phyloP scores from a whole-genome alignment of 2,329 filamentous ascomycete species.

The Botrytis cinerea region DNA sequence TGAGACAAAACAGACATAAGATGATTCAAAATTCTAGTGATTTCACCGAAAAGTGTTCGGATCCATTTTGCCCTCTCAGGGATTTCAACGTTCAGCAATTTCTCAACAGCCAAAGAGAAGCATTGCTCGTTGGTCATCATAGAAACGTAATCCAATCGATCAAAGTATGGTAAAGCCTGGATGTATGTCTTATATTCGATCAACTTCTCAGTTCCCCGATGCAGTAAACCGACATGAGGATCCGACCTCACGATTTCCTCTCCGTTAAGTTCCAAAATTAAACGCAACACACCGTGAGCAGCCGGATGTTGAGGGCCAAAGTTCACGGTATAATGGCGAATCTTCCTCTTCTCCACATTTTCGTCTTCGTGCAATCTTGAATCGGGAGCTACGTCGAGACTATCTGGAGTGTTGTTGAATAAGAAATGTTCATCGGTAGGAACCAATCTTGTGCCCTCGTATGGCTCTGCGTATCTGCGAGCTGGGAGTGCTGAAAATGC shows the following conservation, averaged over 20 bases:
- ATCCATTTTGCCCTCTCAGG: slow-evolving; percentile 97
- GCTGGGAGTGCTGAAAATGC: slow-evolving; percentile 66
- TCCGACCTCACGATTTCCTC: slow-evolving; percentile 97
- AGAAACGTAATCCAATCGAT: slow-evolving; percentile 96
- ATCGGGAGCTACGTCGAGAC: slow-evolving; percentile 40
- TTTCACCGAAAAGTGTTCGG: slow-evolving; percentile 90
- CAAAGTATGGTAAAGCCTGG: slow-evolving; percentile 97
- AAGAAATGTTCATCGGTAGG: slow-evolving; percentile 66
- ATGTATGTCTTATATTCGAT: slow-evolving; percentile 99
- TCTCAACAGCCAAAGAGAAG: slow-evolving; percentile 93
- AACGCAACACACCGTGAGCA: slow-evolving; percentile 93
- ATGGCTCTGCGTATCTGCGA: slow-evolving; percentile 63
- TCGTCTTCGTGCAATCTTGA: slow-evolving; percentile 46
- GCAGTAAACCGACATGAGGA: slow-evolving; percentile 93
- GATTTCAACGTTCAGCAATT: slow-evolving; percentile 94
- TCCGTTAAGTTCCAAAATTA: slow-evolving; percentile 97
- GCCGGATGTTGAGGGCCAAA: slow-evolving; percentile 98
- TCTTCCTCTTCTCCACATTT: slow-evolving; percentile 69
- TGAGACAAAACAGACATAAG: slow-evolving; percentile 97
- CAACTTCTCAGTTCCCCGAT: slow-evolving; percentile 97
- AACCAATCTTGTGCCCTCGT: slow-evolving; percentile 52
- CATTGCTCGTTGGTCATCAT: slow-evolving; percentile 99
- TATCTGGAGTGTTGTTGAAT: slow-evolving; percentile 50
- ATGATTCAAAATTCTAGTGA: slow-evolving; percentile 93
- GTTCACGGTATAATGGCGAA: slow-evolving; percentile 99